These are phyloP conservation scores for Teratosphaeria pseudoeucalypti DNA, from an alignment of 2,329 filamentous ascomycete species.

Conservation along the genomic window DNA sequence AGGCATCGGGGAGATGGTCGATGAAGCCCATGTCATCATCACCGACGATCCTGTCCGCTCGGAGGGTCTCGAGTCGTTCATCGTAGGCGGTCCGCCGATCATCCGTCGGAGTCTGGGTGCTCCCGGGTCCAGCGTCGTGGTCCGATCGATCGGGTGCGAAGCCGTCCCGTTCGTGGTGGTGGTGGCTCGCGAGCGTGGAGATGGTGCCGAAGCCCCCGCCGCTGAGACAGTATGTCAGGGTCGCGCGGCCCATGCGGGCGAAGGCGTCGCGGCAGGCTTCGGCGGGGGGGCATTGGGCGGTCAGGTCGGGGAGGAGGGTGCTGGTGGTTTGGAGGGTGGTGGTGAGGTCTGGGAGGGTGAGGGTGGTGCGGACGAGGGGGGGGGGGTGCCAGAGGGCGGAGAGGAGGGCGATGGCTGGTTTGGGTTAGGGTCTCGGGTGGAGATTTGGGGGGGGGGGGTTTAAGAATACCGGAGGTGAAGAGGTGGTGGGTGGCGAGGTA, in stretches of 20 bases:
- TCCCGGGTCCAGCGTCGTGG: too few species aligned
- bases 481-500: conserved; percentile 92
- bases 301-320: conserved; percentile 81
- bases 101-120: not conserved
- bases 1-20: conserved; percentile 38
- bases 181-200: conserved; percentile 20
- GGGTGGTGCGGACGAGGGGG: conserved; percentile 68
- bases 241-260: conserved; percentile 88
- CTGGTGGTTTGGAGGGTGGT: conserved; percentile 90
- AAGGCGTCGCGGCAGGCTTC: conserved; percentile 93
- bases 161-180: conserved; percentile 13
- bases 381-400: conserved; percentile 97
- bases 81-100: too few species aligned
- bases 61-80: not conserved
- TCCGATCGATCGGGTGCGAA: too few species aligned
- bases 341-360: conserved; percentile 93
- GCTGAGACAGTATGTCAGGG: conserved; percentile 85
- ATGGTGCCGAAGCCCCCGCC: conserved; percentile 58
- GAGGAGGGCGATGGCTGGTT: conserved; percentile 68
- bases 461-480: conserved; percentile 84
- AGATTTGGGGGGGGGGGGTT: too few species aligned
- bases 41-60: conserved; percentile 18
- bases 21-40: conserved; percentile 47
- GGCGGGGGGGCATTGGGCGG: conserved; percentile 88
- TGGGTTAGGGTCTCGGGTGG: too few species aligned